Conservation (phyloP, 2,329 filamentous ascomycete genomes). For the Fusarium sp. region DNA sequence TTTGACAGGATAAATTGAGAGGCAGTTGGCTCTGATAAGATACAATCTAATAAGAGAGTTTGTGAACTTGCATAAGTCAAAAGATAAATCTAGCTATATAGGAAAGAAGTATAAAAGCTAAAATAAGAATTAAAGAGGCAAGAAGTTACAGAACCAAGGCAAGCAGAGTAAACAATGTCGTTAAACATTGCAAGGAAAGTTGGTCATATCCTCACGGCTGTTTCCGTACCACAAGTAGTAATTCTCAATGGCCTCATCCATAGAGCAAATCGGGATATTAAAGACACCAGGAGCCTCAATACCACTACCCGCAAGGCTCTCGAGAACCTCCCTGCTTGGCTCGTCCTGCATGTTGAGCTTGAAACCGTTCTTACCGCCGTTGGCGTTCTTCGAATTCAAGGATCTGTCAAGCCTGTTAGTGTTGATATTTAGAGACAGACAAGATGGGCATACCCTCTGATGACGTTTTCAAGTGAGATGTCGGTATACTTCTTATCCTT, state of each 20-base stretch:
- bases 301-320: constrained; percentile 13
- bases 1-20: too few species aligned
- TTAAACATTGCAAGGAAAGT: constrained; percentile 30
- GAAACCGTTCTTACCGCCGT: constrained; percentile 23
- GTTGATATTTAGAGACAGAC: fast-evolving
- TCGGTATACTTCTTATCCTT: constrained; percentile 18
- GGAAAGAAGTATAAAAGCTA: background rate
- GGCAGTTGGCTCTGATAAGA: too few species aligned
- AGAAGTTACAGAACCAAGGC: background rate
- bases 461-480: constrained; percentile 19
- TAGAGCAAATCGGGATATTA: constrained; percentile 25
- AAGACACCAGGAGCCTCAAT: constrained; percentile 28
- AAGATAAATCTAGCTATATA: fast-evolving
- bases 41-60: background rate
- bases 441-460: constrained; percentile 1
- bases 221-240: constrained; percentile 17
- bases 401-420: constrained; percentile 3
- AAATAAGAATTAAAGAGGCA: too few species aligned
- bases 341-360: constrained; percentile 13
- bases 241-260: constrained; percentile 29
- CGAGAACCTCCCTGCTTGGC: constrained; percentile 16
- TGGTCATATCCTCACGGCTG: constrained; percentile 13
- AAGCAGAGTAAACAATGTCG: too few species aligned
- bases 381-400: constrained; percentile 23
- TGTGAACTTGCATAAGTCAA: fast-evolving